phyloP scores from a whole-genome alignment of 352 stramenopile species.

The Pythium graminicola region DNA sequence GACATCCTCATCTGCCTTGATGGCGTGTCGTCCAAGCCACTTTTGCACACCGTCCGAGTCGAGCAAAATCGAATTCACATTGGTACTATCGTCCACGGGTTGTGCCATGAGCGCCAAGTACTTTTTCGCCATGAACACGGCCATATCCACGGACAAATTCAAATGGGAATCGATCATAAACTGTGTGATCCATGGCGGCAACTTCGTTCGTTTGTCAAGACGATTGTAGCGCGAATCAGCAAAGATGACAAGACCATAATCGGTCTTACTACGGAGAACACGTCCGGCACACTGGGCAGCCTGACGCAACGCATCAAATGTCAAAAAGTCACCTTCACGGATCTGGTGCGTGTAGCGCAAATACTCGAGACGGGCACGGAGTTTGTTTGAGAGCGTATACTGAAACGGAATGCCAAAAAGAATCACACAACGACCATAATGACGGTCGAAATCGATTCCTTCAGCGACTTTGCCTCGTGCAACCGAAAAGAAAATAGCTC shows the following conservation, averaged over 20 bases:
- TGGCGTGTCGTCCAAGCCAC: conserved; percentile 40
- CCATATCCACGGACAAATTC: conserved; percentile 96
- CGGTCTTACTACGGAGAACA: conserved; percentile 97
- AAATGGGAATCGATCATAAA: conserved; percentile 94
- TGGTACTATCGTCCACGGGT: conserved; percentile 85
- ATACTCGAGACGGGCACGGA: conserved; percentile 95
- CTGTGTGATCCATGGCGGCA: conserved; percentile 98
- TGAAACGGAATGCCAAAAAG: conserved; percentile 99
- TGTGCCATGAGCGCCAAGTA: conserved; percentile 97
- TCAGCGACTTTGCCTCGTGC: conserved; percentile 98
- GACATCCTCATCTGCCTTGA: conserved; percentile 9
- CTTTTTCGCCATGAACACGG: conserved; percentile 92
- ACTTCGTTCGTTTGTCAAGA: conserved; percentile 96
- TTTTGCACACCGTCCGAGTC: conserved; percentile 86
- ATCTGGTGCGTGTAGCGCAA: conserved; percentile 92
- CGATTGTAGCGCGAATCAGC: conserved; percentile 98
- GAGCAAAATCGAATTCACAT: conserved; percentile 92
- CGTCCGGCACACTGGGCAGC: conserved; percentile 96
- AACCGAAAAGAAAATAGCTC: conserved; percentile 98
- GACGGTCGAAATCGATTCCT: conserved; percentile 99
- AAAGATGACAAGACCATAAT: conserved; percentile 99
- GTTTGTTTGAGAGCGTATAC: conserved; percentile 93
- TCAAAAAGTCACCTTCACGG: conserved; percentile 95
- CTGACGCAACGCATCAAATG: conserved; percentile 98
- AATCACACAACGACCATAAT: conserved; percentile 97